Base-by-base conservation (phyloP, 1,284 basidiomycete genomes). In the Kwoniella shivajii region DNA sequence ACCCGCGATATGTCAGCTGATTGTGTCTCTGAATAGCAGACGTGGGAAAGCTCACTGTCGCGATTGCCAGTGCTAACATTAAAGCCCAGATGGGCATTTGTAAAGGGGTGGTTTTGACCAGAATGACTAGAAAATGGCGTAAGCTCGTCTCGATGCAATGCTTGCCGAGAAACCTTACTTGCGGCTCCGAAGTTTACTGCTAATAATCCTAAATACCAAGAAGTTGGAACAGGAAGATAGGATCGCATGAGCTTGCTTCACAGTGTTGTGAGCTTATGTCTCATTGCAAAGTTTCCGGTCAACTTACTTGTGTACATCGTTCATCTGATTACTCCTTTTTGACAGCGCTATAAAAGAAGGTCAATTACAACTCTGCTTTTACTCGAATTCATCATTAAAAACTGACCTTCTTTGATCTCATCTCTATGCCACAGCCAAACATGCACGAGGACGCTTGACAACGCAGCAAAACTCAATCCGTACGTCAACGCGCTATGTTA, bases 41-140 rank as follows among this genome's bases (percentile, higher is more conserved):
- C 22, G 48, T 29, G 26, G 16, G 27, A 0, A n/a, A 48, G 42
- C 69, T 58, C 31, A 77, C 69, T 6, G 68, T 61, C 3, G 80
- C 80, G 50, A 82, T 79, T 0, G 69, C 66, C 7, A 82, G 75
- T 0, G 81, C 77, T 10, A 82, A 57, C 6, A 80, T 50, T 33
- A 82, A 60, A 1, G 78, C 79, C 81, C 81, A 82, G 7, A 80
- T 70, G 0, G 80, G 80, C 59, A 79, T 76, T 62, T 82, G 81
- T 14, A 82, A 67, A 3, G 80, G 79, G 10, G 78, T 76, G 0
- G 76, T 77, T 50, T 74, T 69, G 14, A 82, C 79, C 36, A 82
- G 71, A 22, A 81, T 39, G 16, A 79, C 71, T 65, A 48, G 33
- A 4, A 6, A 43, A 44, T 7, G 36, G 24, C 20, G 14, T n/a